Conservation (phyloP, 202 grass and related monocot genomes). For the Setaria italica region DNA sequence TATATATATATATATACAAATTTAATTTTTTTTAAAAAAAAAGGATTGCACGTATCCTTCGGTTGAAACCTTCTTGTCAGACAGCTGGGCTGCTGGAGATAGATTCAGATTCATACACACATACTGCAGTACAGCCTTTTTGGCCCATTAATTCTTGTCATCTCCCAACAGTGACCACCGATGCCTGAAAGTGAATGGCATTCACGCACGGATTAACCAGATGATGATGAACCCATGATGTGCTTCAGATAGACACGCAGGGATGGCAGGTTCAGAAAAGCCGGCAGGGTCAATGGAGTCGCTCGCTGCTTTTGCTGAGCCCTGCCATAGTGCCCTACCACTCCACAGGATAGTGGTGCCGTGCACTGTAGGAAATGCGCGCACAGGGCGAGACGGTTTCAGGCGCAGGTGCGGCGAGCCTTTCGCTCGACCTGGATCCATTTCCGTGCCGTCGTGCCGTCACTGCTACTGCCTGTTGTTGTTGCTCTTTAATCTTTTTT, state of each 20-base stretch:
- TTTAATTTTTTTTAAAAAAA: background rate
- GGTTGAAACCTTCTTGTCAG: slow-evolving; percentile 31
- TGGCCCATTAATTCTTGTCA: background rate
- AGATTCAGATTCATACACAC: background rate
- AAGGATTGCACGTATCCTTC: background rate
- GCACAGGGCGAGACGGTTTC: background rate
- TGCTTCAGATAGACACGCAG: slow-evolving; percentile 1
- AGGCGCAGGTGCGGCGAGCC: slow-evolving; percentile 20
- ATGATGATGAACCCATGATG: background rate
- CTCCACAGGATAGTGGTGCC: background rate
- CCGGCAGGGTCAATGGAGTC: slow-evolving; percentile 7
- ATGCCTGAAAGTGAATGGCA: background rate
- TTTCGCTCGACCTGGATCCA: background rate
- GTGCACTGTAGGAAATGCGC: slow-evolving; percentile 37
- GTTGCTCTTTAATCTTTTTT: background rate
- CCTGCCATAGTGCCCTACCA: slow-evolving; percentile 12
- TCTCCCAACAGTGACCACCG: background rate
- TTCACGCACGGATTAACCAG: background rate
- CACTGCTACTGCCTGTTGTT: background rate
- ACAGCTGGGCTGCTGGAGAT: slow-evolving; percentile 27
- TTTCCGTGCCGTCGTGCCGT: background rate
- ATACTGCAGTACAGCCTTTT: background rate
- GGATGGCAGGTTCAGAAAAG: background rate
- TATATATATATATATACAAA: background rate
- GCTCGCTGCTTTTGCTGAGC: too few species aligned